A percentile compares a stretch with the other conserved stretches of the same genome.
Evolutionary conservation across 2,329 filamentous ascomycete genomes (phyloP).

Genomic region (Talaromyces sp.): DNA sequence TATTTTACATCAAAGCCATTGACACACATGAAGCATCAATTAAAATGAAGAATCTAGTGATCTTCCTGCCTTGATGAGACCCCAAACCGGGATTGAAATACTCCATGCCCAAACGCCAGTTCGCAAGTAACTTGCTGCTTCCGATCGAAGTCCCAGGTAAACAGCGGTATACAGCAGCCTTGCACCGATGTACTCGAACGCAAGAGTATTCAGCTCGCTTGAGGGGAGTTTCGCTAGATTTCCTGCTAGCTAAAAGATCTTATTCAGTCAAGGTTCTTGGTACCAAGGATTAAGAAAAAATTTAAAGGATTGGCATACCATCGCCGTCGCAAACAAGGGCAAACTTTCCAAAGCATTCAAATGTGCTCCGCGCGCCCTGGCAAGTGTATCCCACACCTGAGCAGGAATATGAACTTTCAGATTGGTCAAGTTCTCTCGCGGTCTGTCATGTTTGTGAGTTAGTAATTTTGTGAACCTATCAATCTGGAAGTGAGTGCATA

Average conservation of each 20-base stretch:
- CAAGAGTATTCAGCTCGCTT: constrained; percentile 31
- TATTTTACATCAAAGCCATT: no score
- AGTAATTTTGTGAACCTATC: no score
- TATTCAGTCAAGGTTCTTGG: no score
- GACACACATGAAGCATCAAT: background rate
- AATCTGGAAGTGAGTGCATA: constrained; percentile 3
- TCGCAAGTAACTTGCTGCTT: constrained; percentile 32
- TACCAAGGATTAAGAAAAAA: background rate
- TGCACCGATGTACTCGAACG: constrained; percentile 32
- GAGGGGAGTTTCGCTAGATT: constrained; percentile 32
- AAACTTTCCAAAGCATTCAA: constrained; percentile 36
- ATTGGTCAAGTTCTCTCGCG: constrained; percentile 31
- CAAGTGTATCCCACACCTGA: constrained; percentile 20
- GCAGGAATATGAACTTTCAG: constrained; percentile 28
- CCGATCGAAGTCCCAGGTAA: constrained; percentile 33
- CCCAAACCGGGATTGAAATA: constrained; percentile 32
- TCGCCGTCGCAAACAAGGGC: constrained; percentile 35
- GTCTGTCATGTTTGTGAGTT: constrained; percentile 21
- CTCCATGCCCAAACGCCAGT: constrained; percentile 34
- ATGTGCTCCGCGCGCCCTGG: constrained; percentile 31
- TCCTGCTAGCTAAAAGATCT: constrained; percentile 25
- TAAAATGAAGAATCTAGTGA: constrained; percentile 13
- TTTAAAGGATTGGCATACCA: constrained; percentile 18
- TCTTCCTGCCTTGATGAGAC: constrained; percentile 30
- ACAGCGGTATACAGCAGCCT: constrained; percentile 33